Conservation (phyloP, 164 flowering plant species). For the Magnolia kwangsiensis region DNA sequence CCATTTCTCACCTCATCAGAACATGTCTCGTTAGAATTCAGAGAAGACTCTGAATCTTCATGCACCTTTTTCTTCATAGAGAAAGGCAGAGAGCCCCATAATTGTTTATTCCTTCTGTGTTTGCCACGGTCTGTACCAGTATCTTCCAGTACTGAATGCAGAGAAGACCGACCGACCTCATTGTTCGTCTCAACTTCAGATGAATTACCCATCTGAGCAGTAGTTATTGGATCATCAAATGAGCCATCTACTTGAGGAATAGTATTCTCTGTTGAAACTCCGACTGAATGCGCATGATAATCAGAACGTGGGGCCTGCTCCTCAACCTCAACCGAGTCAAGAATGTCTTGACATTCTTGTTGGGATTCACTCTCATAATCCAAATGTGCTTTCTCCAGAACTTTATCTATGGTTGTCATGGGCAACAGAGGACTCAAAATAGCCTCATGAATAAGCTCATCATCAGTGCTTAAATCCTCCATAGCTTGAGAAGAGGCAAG, state of each 20-base stretch:
- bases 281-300: conserved; percentile 13
- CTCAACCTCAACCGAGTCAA: conserved; percentile 68
- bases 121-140: conserved; percentile 9
- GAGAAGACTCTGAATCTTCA: conserved; percentile 20
- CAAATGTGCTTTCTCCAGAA: conserved; percentile 69
- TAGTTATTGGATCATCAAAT: conserved; percentile 32
- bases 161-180: conserved; percentile 25
- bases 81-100: conserved; percentile 65
- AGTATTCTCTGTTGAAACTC: conserved; percentile 18
- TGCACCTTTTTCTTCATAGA: conserved; percentile 20
- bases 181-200: conserved; percentile 19
- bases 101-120: conserved; percentile 23
- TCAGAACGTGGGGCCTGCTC: conserved; percentile 16
- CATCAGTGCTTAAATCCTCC: conserved; percentile 85
- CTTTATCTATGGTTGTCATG: conserved; percentile 46
- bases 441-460: conserved; percentile 65
- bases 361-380: conserved; percentile 84
- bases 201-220: conserved; percentile 23
- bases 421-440: conserved; percentile 75
- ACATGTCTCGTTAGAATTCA: conserved; percentile 9
- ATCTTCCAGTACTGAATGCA: conserved; percentile 15
- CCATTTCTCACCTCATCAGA: conserved; percentile 15
- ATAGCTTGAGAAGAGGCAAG: conserved; percentile 89
- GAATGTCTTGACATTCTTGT: conserved; percentile 94
- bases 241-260: conserved; percentile 75